phyloP scores from a whole-genome alignment of 768 basidiomycete species.

The Chalciporus piperatus region DNA sequence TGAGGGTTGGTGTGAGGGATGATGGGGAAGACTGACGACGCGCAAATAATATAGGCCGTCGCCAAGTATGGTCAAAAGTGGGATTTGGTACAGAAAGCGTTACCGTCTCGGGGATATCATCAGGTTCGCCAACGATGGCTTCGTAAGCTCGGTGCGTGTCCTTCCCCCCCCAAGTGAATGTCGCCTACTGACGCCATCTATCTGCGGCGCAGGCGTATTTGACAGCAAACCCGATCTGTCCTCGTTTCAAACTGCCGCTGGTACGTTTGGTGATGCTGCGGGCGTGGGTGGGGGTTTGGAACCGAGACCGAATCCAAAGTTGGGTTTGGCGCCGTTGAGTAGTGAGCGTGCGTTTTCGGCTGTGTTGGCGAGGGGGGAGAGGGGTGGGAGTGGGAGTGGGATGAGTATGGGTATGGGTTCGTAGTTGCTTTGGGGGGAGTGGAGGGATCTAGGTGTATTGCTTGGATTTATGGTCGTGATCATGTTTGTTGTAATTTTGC shows the following conservation, averaged over 20 bases:
- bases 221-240: conserved; percentile 36
- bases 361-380: conserved; percentile 17
- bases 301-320: conserved; percentile 35
- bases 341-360: conserved; percentile 33
- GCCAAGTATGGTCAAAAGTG: conserved; percentile 39
- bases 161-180: no score
- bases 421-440: no score
- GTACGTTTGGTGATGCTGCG: conserved; percentile 4
- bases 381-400: background rate
- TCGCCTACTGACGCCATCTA: no score
- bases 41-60: conserved; percentile 28
- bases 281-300: conserved; percentile 5
- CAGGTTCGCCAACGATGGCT: conserved; percentile 45
- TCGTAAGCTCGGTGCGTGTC: conserved; percentile 33
- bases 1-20: no score
- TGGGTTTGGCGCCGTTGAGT: conserved; percentile 38
- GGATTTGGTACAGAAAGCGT: conserved; percentile 40
- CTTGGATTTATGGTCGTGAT: no score
- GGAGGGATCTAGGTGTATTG: background rate
- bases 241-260: conserved; percentile 30
- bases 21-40: background rate
- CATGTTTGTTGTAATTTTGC: background rate
- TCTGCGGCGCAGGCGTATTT: conserved; percentile 28
- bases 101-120: conserved; percentile 41
- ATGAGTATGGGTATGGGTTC: no score